Conservation (phyloP, 345 rosid genomes). For the Conringia planisiliqua region DNA sequence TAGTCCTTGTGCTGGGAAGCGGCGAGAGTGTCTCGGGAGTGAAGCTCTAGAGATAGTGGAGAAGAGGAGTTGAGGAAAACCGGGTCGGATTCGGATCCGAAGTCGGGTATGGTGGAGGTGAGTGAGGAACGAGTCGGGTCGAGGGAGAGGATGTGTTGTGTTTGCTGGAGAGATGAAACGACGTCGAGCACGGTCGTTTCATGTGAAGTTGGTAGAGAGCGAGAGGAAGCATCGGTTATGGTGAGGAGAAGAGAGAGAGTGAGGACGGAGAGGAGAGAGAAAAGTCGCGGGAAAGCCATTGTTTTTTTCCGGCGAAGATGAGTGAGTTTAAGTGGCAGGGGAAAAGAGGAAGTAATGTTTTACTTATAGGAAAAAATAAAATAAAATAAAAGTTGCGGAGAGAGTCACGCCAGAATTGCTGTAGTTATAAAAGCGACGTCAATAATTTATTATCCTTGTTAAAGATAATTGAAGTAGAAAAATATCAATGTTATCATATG, state of each 20-base stretch:
- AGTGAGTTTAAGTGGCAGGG: conserved; percentile 1
- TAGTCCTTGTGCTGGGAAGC: conserved; percentile 53
- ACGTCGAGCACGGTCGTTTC: conserved; percentile 45
- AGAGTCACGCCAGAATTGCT: conserved; percentile 29
- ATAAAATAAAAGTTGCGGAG: not conserved
- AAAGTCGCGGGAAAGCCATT: conserved; percentile 13
- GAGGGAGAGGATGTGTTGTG: conserved; percentile 43
- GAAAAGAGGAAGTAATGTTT: not conserved
- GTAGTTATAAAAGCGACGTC: conserved; percentile 26
- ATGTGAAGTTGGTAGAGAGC: conserved; percentile 30
- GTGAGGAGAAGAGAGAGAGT: conserved; percentile 16
- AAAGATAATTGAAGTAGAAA: too few relatives aligned
- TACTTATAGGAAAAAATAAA: conserved; percentile 18
- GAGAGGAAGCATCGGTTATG: conserved; percentile 33
- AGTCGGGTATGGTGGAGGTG: conserved; percentile 2
- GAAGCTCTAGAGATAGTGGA: conserved; percentile 47
- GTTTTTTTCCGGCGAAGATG: conserved; percentile 9
- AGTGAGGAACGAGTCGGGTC: conserved; percentile 37
- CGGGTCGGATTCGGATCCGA: conserved; percentile 16
- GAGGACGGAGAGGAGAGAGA: conserved; percentile 19
- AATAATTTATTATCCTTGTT: not conserved
- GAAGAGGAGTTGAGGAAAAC: conserved; percentile 37
- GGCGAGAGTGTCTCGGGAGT: conserved; percentile 54
- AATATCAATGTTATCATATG: too few relatives aligned
- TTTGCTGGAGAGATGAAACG: conserved; percentile 46